phyloP scores from a whole-genome alignment of 805 yeast species.

The Zygotorulaspora danielsina region DNA sequence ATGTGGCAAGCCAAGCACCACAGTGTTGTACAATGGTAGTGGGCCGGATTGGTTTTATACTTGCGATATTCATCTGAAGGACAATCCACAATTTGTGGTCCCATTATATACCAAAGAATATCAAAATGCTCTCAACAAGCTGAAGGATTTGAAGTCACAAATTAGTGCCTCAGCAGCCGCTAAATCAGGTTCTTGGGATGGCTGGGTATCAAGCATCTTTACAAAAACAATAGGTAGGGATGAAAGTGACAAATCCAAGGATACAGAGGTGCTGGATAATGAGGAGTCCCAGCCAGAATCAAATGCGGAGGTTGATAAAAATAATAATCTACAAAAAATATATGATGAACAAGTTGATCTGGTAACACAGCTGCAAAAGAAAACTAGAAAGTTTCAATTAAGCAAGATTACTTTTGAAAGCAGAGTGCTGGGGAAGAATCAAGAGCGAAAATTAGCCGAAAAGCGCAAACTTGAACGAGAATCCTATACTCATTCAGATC shows the following conservation, averaged over 20 bases:
- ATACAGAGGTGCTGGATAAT: constrained; percentile 3
- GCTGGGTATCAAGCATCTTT: constrained; percentile 32
- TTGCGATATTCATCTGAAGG: constrained; percentile 35
- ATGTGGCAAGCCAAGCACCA: constrained; percentile 28
- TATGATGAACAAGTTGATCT: constrained; percentile 22
- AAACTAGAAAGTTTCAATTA: constrained; percentile 21
- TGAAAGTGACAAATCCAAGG: constrained; percentile 1
- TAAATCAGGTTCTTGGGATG: constrained; percentile 29
- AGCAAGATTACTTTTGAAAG: constrained; percentile 24
- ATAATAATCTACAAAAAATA: constrained; percentile 11
- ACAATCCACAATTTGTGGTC: constrained; percentile 32
- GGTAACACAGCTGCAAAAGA: constrained; percentile 19
- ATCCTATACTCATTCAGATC: constrained; percentile 30
- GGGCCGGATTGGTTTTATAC: constrained; percentile 35
- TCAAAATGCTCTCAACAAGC: constrained; percentile 11
- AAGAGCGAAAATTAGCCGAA: constrained; percentile 9
- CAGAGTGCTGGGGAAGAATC: constrained; percentile 20
- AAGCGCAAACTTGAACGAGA: constrained; percentile 23
- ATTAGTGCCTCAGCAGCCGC: constrained; percentile 10
- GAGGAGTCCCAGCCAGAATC: constrained; percentile 3
- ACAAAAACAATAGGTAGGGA: constrained; percentile 15
- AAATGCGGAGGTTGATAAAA: constrained; percentile 2
- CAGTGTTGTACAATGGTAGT: constrained; percentile 27
- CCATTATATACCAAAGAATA: constrained; percentile 29
- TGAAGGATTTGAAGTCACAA: constrained; percentile 20